Base-by-base conservation (phyloP, 306 rosid species). In the Nissolia schottii region DNA sequence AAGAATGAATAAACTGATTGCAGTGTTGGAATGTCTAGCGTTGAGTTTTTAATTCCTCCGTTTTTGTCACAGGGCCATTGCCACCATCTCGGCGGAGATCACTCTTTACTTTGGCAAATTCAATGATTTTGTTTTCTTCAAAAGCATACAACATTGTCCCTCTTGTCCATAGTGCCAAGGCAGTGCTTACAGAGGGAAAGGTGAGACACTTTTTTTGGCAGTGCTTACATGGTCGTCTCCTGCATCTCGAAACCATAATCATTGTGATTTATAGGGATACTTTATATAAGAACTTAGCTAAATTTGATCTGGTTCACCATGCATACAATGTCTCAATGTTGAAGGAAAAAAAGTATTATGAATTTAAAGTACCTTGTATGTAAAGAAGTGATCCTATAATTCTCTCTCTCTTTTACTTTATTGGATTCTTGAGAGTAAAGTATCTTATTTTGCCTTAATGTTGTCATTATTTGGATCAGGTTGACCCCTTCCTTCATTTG, bases 81-180 rank as follows among this genome's bases (percentile, higher is more conserved):
- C 90, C 93, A 62, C 90, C 99, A 50, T 95, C 97, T 11, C 90
- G 92, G 3, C 82, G 92, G 34, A 84, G 99, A 81, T 95, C 97
- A 63, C 86, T 95, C 23, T 85, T 85, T 83, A 80, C 87, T 76
- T 77, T 91, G 76, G 97, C 99, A 77, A 81, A 86, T 62, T 85
- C 97, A n/a, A 91, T 91, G 99, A 89, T 89, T 79, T 79, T 91
- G 67, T 84, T 95, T 79, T 81, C 90, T 28, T 84, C 92, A 50
- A 88, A 84, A 79, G 89, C 95, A 62, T 91, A 71, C 83, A 76
- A 80, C 73, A 81, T 95, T 73, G 74, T 48, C 43, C 70, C 90
- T 70, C 89, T 95, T 51, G 87, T 80, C 73, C 31, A 76, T 7
- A 71, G 67, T 71, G 80, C 87, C 75, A 84, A 82, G 86, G 64